Percentiles rank a stretch among this genome's conserved stretches.
Conservation (phyloP, 306 rosid species). For the Pachyrhizus erosus region DNA sequence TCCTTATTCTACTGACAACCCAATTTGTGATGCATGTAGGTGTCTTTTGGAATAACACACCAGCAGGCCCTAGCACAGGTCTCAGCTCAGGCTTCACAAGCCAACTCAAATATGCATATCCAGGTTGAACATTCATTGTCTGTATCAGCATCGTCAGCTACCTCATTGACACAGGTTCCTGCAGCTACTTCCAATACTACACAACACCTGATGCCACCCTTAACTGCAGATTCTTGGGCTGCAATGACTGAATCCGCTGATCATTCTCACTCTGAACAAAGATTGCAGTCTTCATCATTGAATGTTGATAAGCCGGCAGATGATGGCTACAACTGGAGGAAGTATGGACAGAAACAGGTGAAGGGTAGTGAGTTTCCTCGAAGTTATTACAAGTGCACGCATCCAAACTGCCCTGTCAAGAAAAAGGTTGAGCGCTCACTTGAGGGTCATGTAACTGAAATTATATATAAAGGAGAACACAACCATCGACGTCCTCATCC, state of each 20-base stretch:
- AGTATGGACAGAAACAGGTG: conserved; percentile 89
- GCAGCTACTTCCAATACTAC: conserved; percentile 39
- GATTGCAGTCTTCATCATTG: conserved; percentile 49
- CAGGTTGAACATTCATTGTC: conserved; percentile 53
- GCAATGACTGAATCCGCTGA: conserved; percentile 46
- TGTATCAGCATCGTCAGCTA: conserved; percentile 41
- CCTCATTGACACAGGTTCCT: conserved; percentile 49
- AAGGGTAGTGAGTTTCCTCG: conserved; percentile 87
- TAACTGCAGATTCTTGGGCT: conserved; percentile 26
- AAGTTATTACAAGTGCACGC: conserved; percentile 83
- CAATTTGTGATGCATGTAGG: conserved; percentile 46
- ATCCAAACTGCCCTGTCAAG: conserved; percentile 76
- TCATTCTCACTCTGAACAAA: conserved; percentile 55
- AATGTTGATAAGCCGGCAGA: conserved; percentile 69
- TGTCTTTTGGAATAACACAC: conserved; percentile 70
- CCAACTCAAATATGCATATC: conserved; percentile 51
- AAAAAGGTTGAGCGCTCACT: conserved; percentile 86
- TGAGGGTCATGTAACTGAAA: conserved; percentile 77
- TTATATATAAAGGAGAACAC: conserved; percentile 84
- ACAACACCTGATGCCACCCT: conserved; percentile 43
- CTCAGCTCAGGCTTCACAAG: conserved; percentile 61
- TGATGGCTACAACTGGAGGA: conserved; percentile 87
- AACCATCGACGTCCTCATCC: conserved; percentile 66
- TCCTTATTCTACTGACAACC: conserved; percentile 33
- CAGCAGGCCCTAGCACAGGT: conserved; percentile 77